Conservation (phyloP, 192 early-diverging fungal genomes). For the Podila epigama region DNA sequence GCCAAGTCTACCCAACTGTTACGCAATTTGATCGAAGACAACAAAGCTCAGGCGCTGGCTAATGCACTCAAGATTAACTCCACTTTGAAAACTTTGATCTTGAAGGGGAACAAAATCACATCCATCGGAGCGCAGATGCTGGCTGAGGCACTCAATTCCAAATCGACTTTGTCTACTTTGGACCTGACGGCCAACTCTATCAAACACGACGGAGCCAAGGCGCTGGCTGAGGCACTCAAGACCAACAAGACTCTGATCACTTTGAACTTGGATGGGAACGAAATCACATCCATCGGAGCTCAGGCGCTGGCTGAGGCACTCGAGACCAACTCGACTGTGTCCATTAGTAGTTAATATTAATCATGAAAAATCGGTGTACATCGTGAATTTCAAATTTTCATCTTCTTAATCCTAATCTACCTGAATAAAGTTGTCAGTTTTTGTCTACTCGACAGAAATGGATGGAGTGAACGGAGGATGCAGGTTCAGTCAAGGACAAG, state of each 20-base stretch:
- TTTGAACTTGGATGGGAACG: not conserved
- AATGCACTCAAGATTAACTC: slow-evolving; percentile 7
- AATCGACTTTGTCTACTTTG: slow-evolving; percentile 9
- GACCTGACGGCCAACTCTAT: not conserved
- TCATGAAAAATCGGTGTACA: too few relatives aligned
- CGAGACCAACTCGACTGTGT: slow-evolving; percentile 9
- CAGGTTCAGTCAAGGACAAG: too few relatives aligned
- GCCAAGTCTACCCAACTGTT: too few relatives aligned
- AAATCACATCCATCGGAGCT: not conserved
- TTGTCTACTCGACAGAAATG: too few relatives aligned
- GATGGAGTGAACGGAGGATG: too few relatives aligned
- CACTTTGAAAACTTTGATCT: too few relatives aligned
- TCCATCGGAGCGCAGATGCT: not conserved
- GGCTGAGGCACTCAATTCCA: slow-evolving; percentile 5
- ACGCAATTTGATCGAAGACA: not conserved
- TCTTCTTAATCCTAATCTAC: too few relatives aligned
- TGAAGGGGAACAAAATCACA: not conserved
- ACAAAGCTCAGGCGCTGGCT: not conserved
- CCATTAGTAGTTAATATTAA: too few relatives aligned
- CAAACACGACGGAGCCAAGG: not conserved
- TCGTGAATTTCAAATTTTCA: too few relatives aligned
- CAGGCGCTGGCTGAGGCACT: not conserved
- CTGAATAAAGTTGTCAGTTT: too few relatives aligned
- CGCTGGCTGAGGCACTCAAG: slow-evolving; percentile 14
- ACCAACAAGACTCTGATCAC: not conserved